Base-by-base conservation (phyloP, 352 stramenopile species). In the Phytopythium montanum region DNA sequence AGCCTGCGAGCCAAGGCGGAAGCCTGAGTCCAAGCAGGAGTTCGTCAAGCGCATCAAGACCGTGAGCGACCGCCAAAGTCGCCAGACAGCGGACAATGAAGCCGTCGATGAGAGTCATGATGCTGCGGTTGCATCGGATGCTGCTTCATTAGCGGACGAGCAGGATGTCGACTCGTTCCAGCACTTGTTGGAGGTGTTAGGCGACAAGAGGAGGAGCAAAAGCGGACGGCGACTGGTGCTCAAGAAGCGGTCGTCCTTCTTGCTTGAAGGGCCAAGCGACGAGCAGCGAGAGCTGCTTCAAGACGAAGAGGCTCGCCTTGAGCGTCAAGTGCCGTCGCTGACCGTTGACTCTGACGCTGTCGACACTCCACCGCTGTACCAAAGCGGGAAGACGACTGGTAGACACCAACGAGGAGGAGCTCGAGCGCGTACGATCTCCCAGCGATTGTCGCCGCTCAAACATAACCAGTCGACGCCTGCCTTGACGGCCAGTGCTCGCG, bases 241-340 rank as follows among this genome's bases (percentile, higher is more conserved):
- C 18, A 34, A 28, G 5, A 33, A 19, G 16, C n/a, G 36, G 2
- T 44, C 53, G 5, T 81, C 71, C 9, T 74, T 84, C 42, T 48
- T 84, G 21, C 54, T 82, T 13, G 21, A 52, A 59, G 71, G 67
- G 0, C 56, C 65, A 1, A 75, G 45, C 19, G 45, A 68, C 5
- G 74, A 74, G 28, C 61, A 81, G 16, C 56, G 64, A 1, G 77
- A 87, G 18, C 77, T 87, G 23, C 48, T 83, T 1, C 63, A 81
- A 51, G 74, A 87, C 44, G 77, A 85, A 62, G 64, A 75, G 13
- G 34, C 54, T n/a, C 63, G 68, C 5, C 54, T 80, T 7, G 36
- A 68, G 10, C 56, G 74, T n/a, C 52, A 58, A 28, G 61, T 61
- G 0, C 50, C 45, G 7, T 31, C 28, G 10, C 39, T 38, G 23